Evolutionary conservation across 306 rosid genomes (phyloP), one percentile per base, ranked within the genome.

Genomic region (Quercus cerris): DNA sequence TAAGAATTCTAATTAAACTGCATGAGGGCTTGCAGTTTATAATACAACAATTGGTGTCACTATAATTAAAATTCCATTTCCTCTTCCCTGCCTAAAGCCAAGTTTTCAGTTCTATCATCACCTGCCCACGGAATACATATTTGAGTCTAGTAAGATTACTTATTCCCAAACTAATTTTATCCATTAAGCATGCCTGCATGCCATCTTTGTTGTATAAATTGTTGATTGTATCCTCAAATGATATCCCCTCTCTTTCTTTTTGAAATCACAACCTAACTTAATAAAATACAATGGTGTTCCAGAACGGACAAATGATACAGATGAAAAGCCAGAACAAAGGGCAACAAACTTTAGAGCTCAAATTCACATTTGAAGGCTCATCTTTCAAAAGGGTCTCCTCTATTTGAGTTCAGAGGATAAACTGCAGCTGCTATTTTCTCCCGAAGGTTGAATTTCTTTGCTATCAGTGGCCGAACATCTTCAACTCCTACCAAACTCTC

Each of bases 401-500:
- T 82, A 38, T 84, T 84, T 79, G 94, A 75, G 83, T 80, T 81
- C 31, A 90, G 77, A 56, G 85, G 97, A 82, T 89, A 91, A 58
- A 41, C 89, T 52, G 99, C 97, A 3, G 97, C 93, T 22, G 93
- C 94, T 56, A 96, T 85, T 90, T 82, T 96, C 89, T 87, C 92
- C 78, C 91, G 80, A 77, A 91, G 94, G 89, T 86, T 91, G 89
- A 96, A 96, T 77, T 85, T 96, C 81, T 78, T 82, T 6, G 98
- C 94, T 67, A 96, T 96, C 57, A 87, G 80, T 0, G 97, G 99
- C 44, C 99, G 91, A n/a, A 96, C 99, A 85, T 96, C 99, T 57
- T 93, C 99, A 25, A 82, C 97, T 75, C 90, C 98, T 74, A 91
- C 91, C 87, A 96, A 84, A 75, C 97, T 91, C 90, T 96, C 99